A percentile compares a stretch with the other conserved stretches of the same genome.
Conservation (phyloP, 2,329 filamentous ascomycete genomes). For the Scleromitrula shiraiana region DNA sequence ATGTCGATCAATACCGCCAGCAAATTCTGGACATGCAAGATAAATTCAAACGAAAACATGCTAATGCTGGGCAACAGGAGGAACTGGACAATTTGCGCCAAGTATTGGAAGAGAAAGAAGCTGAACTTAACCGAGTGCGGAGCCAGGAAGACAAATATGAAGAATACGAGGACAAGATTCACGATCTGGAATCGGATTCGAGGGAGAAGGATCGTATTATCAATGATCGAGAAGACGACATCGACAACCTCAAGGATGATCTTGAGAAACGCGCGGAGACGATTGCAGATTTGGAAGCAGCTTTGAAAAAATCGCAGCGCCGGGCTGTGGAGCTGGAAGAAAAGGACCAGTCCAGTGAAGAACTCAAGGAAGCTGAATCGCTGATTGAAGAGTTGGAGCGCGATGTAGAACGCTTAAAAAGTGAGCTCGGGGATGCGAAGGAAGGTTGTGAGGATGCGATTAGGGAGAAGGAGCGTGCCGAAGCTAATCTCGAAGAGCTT, state of each 20-base stretch:
- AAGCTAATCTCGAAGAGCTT: constrained; percentile 54
- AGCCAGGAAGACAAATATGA: constrained; percentile 51
- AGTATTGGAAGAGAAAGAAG: constrained; percentile 48
- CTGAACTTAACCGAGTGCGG: constrained; percentile 42
- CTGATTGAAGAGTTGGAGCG: constrained; percentile 52
- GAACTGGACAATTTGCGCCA: constrained; percentile 52
- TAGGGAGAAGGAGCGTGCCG: constrained; percentile 47
- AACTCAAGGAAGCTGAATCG: constrained; percentile 27
- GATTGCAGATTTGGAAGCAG: constrained; percentile 48
- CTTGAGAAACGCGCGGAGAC: constrained; percentile 44
- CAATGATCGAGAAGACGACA: constrained; percentile 66
- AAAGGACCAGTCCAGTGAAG: constrained; percentile 43
- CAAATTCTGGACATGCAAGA: constrained; percentile 80
- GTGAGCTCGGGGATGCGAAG: constrained; percentile 46
- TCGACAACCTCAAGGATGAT: constrained; percentile 56
- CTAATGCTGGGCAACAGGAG: constrained; percentile 58
- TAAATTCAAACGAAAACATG: constrained; percentile 67
- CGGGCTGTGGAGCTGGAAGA: constrained; percentile 48
- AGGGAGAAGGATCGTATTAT: constrained; percentile 68
- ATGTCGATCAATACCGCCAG: constrained; percentile 74
- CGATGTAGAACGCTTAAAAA: constrained; percentile 44
- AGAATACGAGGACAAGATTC: constrained; percentile 64
- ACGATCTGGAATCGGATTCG: constrained; percentile 67
- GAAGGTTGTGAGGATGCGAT: constrained; percentile 46
- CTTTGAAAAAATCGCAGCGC: constrained; percentile 47